These are phyloP conservation scores for Corymbia citriodora DNA, from an alignment of 441 rosid genomes.

Conservation along the genomic window DNA sequence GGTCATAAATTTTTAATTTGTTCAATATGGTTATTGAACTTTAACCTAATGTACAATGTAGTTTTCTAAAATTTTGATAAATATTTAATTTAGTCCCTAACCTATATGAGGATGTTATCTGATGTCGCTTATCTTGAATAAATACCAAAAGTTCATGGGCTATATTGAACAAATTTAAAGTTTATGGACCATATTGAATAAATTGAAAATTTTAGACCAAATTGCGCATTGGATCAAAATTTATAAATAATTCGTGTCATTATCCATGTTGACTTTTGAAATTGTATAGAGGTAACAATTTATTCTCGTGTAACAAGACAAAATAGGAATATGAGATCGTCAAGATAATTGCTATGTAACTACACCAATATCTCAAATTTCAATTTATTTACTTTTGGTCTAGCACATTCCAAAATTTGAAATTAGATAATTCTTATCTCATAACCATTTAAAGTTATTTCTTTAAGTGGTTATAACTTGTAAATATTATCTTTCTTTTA, in stretches of 20 bases:
- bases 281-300: background rate
- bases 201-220: too few species aligned
- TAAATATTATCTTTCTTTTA: background rate
- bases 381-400: background rate
- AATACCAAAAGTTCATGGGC: too few species aligned
- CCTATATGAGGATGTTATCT: background rate
- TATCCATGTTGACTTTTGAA: background rate
- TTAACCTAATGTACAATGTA: too few species aligned
- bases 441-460: background rate
- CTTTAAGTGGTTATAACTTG: background rate
- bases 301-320: background rate
- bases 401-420: background rate
- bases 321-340: background rate
- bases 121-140: too few species aligned
- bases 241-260: too few species aligned
- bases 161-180: too few species aligned
- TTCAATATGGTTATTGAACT: rapidly evolving
- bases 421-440: background rate
- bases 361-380: background rate
- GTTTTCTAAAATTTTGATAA: background rate
- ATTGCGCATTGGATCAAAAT: too few species aligned
- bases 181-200: too few species aligned
- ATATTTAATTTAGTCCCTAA: background rate
- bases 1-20: too few species aligned
- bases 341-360: background rate